Conservation (phyloP, 2,329 filamentous ascomycete species). For the Aspergillus proliferans region DNA sequence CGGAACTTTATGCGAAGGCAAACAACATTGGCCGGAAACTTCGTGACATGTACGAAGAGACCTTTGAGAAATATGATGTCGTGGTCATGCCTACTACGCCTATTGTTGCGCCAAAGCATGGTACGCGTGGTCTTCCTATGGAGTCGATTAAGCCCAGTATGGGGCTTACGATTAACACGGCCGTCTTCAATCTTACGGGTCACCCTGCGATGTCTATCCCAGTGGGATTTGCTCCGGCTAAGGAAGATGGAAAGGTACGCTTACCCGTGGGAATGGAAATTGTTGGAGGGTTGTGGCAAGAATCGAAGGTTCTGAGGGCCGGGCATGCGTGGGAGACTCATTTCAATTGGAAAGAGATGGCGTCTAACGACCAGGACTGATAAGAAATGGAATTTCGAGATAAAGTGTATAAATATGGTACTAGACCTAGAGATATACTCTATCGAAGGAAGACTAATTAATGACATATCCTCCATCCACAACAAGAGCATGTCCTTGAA, state of each 20-base stretch:
- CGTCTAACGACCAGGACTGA: not conserved
- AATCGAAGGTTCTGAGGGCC: constrained; percentile 18
- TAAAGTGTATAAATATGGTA: not conserved
- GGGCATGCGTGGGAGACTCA: constrained; percentile 20
- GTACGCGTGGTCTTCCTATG: constrained; percentile 16
- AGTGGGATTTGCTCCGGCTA: constrained; percentile 38
- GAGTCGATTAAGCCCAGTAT: constrained; percentile 34
- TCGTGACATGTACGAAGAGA: constrained; percentile 32
- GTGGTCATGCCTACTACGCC: constrained; percentile 36
- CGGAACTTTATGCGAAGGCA: constrained; percentile 36
- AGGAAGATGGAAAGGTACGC: constrained; percentile 18
- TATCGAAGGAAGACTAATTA: constrained; percentile 9
- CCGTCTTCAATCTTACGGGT: constrained; percentile 52
- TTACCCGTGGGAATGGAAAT: constrained; percentile 53
- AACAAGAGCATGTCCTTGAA: constrained; percentile 48
- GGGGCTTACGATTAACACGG: constrained; percentile 52
- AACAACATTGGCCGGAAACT: constrained; percentile 36
- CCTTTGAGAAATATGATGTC: constrained; percentile 37
- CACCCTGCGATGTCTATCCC: constrained; percentile 52
- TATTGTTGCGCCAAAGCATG: constrained; percentile 20
- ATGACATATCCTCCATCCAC: constrained; percentile 51
- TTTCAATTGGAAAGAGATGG: constrained; percentile 18
- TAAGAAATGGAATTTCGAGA: not conserved
- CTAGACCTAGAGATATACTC: not conserved
- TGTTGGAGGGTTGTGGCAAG: constrained; percentile 37